These are phyloP conservation scores for Exutisphaerella laricina DNA, from an alignment of 2,329 filamentous ascomycete species.

Conservation along the genomic window DNA sequence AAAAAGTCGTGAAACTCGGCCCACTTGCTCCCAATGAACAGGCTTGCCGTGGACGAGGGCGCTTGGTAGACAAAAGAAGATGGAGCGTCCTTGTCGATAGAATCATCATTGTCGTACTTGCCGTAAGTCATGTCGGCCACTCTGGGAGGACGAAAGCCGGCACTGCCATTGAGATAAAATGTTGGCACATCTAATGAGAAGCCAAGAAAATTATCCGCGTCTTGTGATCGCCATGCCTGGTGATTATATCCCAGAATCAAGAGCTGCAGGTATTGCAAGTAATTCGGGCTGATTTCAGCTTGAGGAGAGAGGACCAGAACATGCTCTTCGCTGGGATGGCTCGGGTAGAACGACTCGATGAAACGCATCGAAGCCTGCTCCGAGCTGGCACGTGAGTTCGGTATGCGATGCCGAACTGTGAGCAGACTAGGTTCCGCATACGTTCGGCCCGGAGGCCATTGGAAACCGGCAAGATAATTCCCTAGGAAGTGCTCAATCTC, in stretches of 20 bases:
- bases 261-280: slow-evolving; percentile 83
- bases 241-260: slow-evolving; percentile 70
- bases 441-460: slow-evolving; percentile 60
- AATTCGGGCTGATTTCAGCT: slow-evolving; percentile 70
- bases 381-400: slow-evolving; percentile 53
- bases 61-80: slow-evolving; percentile 77
- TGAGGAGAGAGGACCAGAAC: slow-evolving; percentile 81
- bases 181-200: slow-evolving; percentile 73
- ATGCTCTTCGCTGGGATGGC: slow-evolving; percentile 58
- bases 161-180: slow-evolving; percentile 56
- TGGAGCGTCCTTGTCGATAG: slow-evolving; percentile 30
- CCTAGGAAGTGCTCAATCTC: slow-evolving; percentile 61
- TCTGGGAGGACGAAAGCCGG: slow-evolving; percentile 48
- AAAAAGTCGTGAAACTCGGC: slow-evolving; percentile 76
- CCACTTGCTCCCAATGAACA: slow-evolving; percentile 86
- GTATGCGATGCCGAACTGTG: slow-evolving; percentile 69
- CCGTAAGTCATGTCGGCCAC: slow-evolving; percentile 34
- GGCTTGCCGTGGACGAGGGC: slow-evolving; percentile 72
- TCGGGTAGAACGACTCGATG: slow-evolving; percentile 83
- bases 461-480: slow-evolving; percentile 56
- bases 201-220: slow-evolving; percentile 59
- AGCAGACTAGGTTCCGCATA: slow-evolving; percentile 46
- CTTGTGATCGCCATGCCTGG: slow-evolving; percentile 48
- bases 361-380: slow-evolving; percentile 70
- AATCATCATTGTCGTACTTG: slow-evolving; percentile 22